A percentile compares a stretch with the other conserved stretches of the same genome.
These are phyloP conservation scores for Stygiomarasmius scandens DNA, from an alignment of 1,284 basidiomycete species.

Conservation along the genomic window DNA sequence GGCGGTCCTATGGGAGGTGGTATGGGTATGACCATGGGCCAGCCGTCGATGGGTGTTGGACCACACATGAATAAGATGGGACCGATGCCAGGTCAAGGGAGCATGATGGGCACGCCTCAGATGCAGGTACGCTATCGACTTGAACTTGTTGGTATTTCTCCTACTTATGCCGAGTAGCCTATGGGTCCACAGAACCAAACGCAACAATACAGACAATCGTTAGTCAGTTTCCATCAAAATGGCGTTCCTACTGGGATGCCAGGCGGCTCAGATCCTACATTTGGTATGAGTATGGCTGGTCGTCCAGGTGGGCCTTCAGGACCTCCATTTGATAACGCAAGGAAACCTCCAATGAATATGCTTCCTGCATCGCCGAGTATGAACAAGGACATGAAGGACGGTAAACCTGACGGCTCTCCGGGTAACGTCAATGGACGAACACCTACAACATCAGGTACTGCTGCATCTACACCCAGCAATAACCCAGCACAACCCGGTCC, in stretches of 20 bases:
- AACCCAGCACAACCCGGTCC: background rate
- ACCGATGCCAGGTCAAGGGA: slow-evolving; percentile 24
- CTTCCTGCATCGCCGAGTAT: slow-evolving; percentile 20
- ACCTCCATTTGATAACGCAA: background rate
- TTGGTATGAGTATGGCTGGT: background rate
- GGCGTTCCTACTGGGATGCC: background rate
- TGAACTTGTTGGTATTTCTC: background rate
- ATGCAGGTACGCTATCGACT: slow-evolving; percentile 32
- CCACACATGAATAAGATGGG: slow-evolving; percentile 16
- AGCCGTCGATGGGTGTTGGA: slow-evolving; percentile 10
- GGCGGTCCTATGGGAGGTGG: background rate
- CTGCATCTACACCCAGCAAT: slow-evolving; percentile 41
- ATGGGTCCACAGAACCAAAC: background rate
- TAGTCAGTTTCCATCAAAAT: slow-evolving; percentile 2
- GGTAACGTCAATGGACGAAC: slow-evolving; percentile 39
- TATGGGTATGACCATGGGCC: slow-evolving; percentile 10
- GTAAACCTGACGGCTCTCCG: slow-evolving; percentile 48
- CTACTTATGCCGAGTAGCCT: slow-evolving; percentile 1
- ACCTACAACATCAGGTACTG: slow-evolving; percentile 38
- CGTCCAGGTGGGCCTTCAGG: background rate
- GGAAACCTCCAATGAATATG: background rate
- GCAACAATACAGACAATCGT: background rate
- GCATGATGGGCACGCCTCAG: slow-evolving; percentile 39
- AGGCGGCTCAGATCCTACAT: slow-evolving; percentile 6
- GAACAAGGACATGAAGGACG: slow-evolving; percentile 27